Evolutionary conservation across 768 basidiomycete genomes (phyloP), one percentile per base, ranked within the genome.

Genomic region (Lactarius pseudohatsudake): DNA sequence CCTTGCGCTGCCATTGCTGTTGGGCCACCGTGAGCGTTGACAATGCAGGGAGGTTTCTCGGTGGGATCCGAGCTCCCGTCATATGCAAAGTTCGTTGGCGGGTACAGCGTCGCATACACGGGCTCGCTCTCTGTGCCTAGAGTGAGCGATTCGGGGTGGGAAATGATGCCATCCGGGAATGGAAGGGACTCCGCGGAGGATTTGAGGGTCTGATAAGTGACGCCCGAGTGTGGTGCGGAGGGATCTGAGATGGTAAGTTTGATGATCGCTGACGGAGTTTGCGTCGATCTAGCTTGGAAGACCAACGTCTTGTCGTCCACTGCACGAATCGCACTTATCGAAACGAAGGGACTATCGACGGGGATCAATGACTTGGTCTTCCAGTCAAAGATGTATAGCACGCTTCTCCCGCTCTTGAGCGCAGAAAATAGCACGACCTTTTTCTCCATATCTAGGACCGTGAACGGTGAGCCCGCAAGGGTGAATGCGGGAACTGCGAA

Each of bases 1-100:
- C 78, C 82, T 10, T 87, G 85, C 1, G 67, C 22, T 3, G 78
- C 76, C 4, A 79, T 74, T 3, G 70, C 71, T 0, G 89, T 92
- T 0, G 92, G 92, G 6, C 66, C 66, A 11, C 66, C 66, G 11
- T 67, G 66, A n/a, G 50, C 57, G 30, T 56, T 59, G 47, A 67
- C 62, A 32, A 67, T 36, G 30, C 66, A 67, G 26, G 66, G 66
- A n/a, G 62, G 66, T 16, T 60, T 64, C 62, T 67, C 66, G 1
- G 20, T 3, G 38, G 45, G 30, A n/a, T 47, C 28, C 32, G 63
- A 10, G 40, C 59, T 59, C 47, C 62, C 62, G 18, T 50, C 41
- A 58, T 64, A 67, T 5, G 64, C 62, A 11, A 41, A 40, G 28
- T 67, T 67, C 9, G 66, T 67, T 4, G 66, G 66, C 36, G 38